Conservation (phyloP, 108 stramenopile species). For the Cylindrotheca fusiformis region DNA sequence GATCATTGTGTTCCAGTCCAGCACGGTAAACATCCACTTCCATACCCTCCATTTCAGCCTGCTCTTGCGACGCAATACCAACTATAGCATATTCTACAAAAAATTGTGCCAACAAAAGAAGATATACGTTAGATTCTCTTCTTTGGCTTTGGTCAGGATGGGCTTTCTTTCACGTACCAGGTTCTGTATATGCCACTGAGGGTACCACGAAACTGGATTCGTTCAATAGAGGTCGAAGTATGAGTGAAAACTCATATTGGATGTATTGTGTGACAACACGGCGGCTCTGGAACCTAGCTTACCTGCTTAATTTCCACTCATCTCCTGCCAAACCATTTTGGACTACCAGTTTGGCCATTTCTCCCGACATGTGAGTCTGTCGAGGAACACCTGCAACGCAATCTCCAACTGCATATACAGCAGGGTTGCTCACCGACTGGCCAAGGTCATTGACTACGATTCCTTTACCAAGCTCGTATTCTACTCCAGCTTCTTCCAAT, state of each 20-base stretch:
- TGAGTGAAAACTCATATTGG: not conserved
- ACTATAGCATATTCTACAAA: conserved; percentile 85
- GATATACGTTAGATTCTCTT: too few species aligned
- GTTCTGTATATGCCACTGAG: conserved; percentile 92
- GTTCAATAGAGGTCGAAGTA: not conserved
- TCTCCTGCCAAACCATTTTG: conserved; percentile 89
- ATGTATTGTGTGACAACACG: too few species aligned
- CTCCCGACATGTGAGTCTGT: conserved; percentile 89
- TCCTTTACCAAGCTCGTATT: conserved; percentile 73
- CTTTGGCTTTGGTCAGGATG: too few species aligned
- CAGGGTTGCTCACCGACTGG: conserved; percentile 80
- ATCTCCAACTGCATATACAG: conserved; percentile 92
- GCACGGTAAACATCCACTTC: conserved; percentile 75
- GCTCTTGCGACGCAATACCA: conserved; percentile 57
- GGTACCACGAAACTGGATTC: conserved; percentile 77
- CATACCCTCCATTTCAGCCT: conserved; percentile 50
- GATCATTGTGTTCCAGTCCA: conserved; percentile 88
- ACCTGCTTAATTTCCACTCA: conserved; percentile 68
- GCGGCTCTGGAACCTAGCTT: too few species aligned
- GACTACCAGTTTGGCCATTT: conserved; percentile 93
- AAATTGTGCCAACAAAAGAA: too few species aligned
- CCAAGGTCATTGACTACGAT: conserved; percentile 81
- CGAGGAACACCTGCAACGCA: conserved; percentile 82
- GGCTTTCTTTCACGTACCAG: conserved; percentile 14
- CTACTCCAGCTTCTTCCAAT: conserved; percentile 81